Conservation (phyloP, 202 grass and related monocot species). For the Schoenoplectus triqueter region DNA sequence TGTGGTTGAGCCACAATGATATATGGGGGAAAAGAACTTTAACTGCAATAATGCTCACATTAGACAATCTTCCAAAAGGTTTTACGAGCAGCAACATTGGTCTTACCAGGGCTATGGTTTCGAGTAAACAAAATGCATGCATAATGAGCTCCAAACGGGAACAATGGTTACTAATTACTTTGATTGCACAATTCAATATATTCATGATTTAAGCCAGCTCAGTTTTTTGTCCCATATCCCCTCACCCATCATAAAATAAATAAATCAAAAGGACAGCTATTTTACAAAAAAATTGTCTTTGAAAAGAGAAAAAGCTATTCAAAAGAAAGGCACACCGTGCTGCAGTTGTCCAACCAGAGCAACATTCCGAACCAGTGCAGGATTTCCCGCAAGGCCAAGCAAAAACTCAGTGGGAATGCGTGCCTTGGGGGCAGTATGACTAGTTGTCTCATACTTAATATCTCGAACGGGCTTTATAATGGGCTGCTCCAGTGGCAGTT, state of each 20-base stretch:
- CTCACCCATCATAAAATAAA: neutral
- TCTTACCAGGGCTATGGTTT: neutral
- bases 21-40: neutral
- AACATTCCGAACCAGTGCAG: conserved; percentile 71
- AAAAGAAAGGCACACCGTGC: conserved; percentile 49
- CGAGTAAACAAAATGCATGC: neutral
- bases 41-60: too few relatives aligned
- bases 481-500: conserved; percentile 84
- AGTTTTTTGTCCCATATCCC: neutral
- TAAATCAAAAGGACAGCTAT: neutral
- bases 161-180: neutral
- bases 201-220: neutral
- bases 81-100: too few relatives aligned
- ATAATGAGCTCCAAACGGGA: neutral
- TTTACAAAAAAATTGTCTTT: neutral
- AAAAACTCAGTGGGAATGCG: conserved; percentile 91
- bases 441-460: conserved; percentile 70
- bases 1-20: neutral
- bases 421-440: conserved; percentile 63
- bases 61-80: too few relatives aligned
- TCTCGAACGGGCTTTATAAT: conserved; percentile 80
- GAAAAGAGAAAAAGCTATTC: neutral
- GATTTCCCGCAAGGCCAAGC: conserved; percentile 90
- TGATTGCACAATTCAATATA: neutral
- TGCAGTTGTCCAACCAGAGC: conserved; percentile 91